phyloP scores from a whole-genome alignment of 2,329 filamentous ascomycete species.

The Incumbomyces delicatus region DNA sequence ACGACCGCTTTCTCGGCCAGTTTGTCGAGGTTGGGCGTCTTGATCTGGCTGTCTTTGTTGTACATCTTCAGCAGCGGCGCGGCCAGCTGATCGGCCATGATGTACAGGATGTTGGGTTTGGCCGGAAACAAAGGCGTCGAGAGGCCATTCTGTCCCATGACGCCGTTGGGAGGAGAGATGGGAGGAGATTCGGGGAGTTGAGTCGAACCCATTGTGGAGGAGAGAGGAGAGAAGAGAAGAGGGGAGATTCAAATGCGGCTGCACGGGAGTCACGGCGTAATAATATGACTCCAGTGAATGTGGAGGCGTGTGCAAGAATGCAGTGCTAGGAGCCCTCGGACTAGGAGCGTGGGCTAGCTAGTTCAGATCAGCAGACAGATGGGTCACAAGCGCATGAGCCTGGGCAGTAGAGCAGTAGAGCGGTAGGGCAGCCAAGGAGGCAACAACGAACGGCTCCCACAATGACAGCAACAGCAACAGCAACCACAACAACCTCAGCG shows the following conservation, averaged over 20 bases:
- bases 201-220: constrained; percentile 16
- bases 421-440: too few relatives aligned
- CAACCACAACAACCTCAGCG: too few relatives aligned
- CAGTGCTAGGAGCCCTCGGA: too few relatives aligned
- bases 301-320: too few relatives aligned
- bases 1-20: constrained; percentile 74
- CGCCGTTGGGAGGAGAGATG: constrained; percentile 21
- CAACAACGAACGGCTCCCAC: too few relatives aligned
- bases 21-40: constrained; percentile 79
- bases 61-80: constrained; percentile 88
- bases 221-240: neutral
- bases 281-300: too few relatives aligned
- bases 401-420: too few relatives aligned
- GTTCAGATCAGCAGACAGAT: too few relatives aligned
- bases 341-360: too few relatives aligned
- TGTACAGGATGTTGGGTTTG: constrained; percentile 74
- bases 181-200: constrained; percentile 16
- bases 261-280: too few relatives aligned
- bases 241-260: neutral
- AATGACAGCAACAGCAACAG: too few relatives aligned
- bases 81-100: constrained; percentile 94
- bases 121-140: constrained; percentile 20
- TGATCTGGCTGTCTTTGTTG: constrained; percentile 78
- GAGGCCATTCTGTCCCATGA: constrained; percentile 17
- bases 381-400: too few relatives aligned